A percentile compares a stretch with the other conserved stretches of the same genome.
Conservation (phyloP, 2,329 filamentous ascomycete species). For the Cladosporium sp. region DNA sequence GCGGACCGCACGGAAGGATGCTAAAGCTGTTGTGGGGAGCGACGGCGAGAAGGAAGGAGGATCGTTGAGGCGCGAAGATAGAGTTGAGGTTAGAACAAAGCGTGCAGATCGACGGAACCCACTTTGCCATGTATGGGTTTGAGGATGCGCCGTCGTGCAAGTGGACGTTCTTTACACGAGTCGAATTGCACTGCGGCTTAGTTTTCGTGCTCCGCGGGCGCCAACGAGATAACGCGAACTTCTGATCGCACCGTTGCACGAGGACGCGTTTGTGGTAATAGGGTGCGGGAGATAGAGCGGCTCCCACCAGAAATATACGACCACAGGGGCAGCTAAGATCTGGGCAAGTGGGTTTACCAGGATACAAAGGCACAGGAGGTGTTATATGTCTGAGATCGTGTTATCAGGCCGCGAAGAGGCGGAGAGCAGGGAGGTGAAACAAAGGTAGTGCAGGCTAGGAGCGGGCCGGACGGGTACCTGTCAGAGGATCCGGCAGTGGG, state of each 20-base stretch:
- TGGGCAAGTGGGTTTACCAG: background rate
- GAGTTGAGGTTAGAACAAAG: constrained; percentile 1
- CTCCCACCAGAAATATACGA: no score
- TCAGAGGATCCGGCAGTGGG: background rate
- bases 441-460: background rate
- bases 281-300: background rate
- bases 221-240: background rate
- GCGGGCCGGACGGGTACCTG: constrained; percentile 7
- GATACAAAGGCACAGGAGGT: background rate
- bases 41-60: background rate
- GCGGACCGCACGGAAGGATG: background rate
- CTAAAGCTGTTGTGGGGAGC: background rate
- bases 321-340: background rate
- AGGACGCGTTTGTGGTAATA: background rate
- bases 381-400: constrained; percentile 4
- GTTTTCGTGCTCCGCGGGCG: background rate
- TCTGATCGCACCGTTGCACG: background rate
- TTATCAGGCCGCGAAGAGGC: background rate
- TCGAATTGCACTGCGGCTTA: background rate
- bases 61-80: constrained; percentile 2
- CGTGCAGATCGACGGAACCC: background rate
- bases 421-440: background rate
- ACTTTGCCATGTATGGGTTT: background rate
- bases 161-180: background rate
- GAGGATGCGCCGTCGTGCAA: background rate